Evolutionary conservation across 352 stramenopile species (phyloP), one percentile per base, ranked within the genome.

Genomic region (Phytophthora uliginosa): DNA sequence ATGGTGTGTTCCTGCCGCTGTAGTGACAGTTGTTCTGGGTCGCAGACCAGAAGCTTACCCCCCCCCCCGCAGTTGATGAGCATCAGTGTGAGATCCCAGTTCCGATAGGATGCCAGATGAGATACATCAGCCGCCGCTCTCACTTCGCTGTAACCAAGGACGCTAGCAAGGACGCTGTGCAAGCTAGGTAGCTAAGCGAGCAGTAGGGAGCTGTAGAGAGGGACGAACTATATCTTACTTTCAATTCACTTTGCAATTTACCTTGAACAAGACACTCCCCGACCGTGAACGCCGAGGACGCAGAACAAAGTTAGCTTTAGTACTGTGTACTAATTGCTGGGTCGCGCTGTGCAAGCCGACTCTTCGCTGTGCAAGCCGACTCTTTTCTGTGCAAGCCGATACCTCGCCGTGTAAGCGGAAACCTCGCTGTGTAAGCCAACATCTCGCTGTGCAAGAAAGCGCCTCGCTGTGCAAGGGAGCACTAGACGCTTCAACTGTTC

Each of bases 251-350:
- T 20, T 47, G 38, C 6, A 47, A 47, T 47, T 47, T 47, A 47
- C 38, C 38, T 47, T 47, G 38, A 47, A 47, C 38, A 47, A 47
- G 38, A 13, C 38, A 47, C 38, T 47, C 17, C 38, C 7, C 38
- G 38, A n/a, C 9, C 38, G 38, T 6, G 38, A 17, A 47, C 12
- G 15, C 38, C 38, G 12, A n/a, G 38, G 38, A 47, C 12, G 38
- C 38, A 47, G 38, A 47, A 47, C 38, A 47, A 47, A 47, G 38
- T 13, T n/a, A 47, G 38, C 38, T 47, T 47, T 47, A 47, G 38
- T 47, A 47, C 38, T 47, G 38, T 47, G 38, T 47, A 47, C 38
- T 47, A 47, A 47, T 47, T 47, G 38, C 13, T 47, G 38, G 38
- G 38, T 47, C 38, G 12, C 38, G 38, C 38, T 38, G 33, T 8